Conservation (phyloP, 169 alveolate genomes). For the Cryptosporidium bovis region DNA sequence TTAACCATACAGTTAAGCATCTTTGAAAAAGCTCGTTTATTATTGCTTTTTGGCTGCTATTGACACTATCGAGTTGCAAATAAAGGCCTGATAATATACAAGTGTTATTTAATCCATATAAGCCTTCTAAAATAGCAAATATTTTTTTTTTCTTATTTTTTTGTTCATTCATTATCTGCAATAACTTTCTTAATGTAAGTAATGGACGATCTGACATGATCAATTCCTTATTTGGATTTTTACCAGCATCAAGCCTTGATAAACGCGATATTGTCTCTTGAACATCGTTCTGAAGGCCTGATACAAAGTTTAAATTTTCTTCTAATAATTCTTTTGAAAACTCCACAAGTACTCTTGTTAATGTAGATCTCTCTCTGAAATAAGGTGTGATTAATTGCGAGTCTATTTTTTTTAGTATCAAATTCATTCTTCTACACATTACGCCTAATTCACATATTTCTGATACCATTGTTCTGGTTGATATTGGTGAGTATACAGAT, state of each 20-base stretch:
- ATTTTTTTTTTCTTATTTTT: constrained; percentile 1
- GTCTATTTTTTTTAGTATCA: background rate
- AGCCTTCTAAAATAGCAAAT: constrained; percentile 35
- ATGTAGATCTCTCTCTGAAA: constrained; percentile 7
- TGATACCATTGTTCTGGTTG: constrained; percentile 39
- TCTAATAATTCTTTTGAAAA: constrained; percentile 20
- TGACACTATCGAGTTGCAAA: constrained; percentile 9
- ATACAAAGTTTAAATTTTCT: constrained; percentile 31
- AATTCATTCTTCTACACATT: constrained; percentile 38
- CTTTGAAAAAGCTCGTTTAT: constrained; percentile 16
- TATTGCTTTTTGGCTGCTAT: constrained; percentile 15
- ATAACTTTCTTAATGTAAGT: constrained; percentile 47
- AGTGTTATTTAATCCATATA: constrained; percentile 11
- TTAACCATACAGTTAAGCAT: constrained; percentile 33
- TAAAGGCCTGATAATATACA: constrained; percentile 41
- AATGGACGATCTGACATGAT: constrained; percentile 12
- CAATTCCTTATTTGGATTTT: constrained; percentile 55
- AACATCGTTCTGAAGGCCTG: constrained; percentile 48
- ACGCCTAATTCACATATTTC: constrained; percentile 52
- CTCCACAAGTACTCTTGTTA: constrained; percentile 22
- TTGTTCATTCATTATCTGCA: constrained; percentile 36
- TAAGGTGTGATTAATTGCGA: background rate
- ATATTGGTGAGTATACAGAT: constrained; percentile 28
- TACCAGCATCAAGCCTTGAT: constrained; percentile 44
- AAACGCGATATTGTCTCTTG: constrained; percentile 41